Conservation (phyloP, 495 filamentous ascomycete species). For the Podospora pseudoanserina region DNA sequence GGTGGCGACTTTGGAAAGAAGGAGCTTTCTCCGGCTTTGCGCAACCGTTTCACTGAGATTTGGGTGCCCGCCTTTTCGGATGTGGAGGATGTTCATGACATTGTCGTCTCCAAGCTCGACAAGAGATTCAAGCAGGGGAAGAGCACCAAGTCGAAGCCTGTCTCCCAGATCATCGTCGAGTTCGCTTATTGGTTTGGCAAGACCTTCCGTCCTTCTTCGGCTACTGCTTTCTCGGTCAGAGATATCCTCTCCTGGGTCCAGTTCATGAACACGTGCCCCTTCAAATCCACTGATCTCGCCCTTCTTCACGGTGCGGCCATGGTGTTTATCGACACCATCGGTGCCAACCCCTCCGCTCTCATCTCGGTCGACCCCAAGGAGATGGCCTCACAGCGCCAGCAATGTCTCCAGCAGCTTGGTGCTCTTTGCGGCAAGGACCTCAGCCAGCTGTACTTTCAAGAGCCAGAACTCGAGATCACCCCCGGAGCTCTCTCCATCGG, state of each 20-base stretch:
- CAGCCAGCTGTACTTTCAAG: slow-evolving; percentile 56
- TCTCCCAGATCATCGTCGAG: slow-evolving; percentile 65
- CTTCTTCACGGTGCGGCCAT: slow-evolving; percentile 87
- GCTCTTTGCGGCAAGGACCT: slow-evolving; percentile 63
- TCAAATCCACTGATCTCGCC: slow-evolving; percentile 38
- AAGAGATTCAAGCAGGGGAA: slow-evolving; percentile 30
- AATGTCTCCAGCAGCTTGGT: slow-evolving; percentile 69
- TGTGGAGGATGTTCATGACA: slow-evolving; percentile 78
- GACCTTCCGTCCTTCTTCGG: slow-evolving; percentile 66
- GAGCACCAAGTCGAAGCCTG: slow-evolving; percentile 28
- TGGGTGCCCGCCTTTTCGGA: slow-evolving; percentile 89
- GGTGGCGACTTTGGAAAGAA: slow-evolving; percentile 97
- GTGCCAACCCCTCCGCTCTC: slow-evolving; percentile 86
- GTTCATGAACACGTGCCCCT: slow-evolving; percentile 69
- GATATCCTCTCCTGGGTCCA: slow-evolving; percentile 91
- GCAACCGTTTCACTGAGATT: slow-evolving; percentile 97
- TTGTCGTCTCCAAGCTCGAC: slow-evolving; percentile 70
- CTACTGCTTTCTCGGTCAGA: slow-evolving; percentile 76
- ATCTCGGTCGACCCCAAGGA: slow-evolving; percentile 60
- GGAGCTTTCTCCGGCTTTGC: slow-evolving; percentile 89
- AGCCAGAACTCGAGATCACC: slow-evolving; percentile 45
- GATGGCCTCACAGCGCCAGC: slow-evolving; percentile 57
- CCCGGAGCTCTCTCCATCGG: slow-evolving; percentile 59
- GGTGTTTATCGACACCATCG: slow-evolving; percentile 92
- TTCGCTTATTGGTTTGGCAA: slow-evolving; percentile 92